Conservation (phyloP, 345 rosid genomes). For the Erysimum cheiranthoides region DNA sequence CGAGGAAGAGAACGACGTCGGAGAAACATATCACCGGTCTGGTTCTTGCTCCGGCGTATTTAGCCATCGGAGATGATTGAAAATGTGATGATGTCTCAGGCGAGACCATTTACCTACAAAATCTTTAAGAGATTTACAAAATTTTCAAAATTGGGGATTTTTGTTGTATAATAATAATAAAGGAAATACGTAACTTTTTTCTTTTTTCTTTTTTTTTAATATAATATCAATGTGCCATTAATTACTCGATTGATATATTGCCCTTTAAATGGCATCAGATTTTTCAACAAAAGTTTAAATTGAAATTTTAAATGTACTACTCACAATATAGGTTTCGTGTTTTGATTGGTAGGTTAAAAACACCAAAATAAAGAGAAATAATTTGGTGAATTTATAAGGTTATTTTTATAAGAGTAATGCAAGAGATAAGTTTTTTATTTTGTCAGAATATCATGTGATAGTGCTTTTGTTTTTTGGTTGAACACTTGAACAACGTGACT, state of each 20-base stretch:
- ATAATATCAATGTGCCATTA: constrained; percentile 12
- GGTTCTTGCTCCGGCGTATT: constrained; percentile 46
- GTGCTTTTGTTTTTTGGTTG: constrained; percentile 16
- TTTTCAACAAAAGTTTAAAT: background rate
- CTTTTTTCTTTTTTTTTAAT: background rate
- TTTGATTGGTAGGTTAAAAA: constrained; percentile 11
- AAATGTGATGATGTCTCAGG: constrained; percentile 25
- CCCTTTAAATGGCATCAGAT: background rate
- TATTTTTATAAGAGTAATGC: constrained; percentile 1
- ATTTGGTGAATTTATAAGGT: constrained; percentile 2
- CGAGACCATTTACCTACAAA: constrained; percentile 35
- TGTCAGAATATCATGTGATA: constrained; percentile 29
- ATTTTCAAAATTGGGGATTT: background rate
- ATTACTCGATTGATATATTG: constrained; percentile 15
- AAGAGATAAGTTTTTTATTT: constrained; percentile 5
- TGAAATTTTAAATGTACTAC: background rate
- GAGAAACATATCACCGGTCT: constrained; percentile 44
- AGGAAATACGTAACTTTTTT: background rate
- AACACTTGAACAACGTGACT: constrained; percentile 5
- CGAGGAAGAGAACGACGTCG: constrained; percentile 64
- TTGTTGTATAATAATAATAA: background rate
- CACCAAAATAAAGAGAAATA: background rate
- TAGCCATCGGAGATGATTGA: constrained; percentile 52
- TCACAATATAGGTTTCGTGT: constrained; percentile 3
- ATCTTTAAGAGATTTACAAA: background rate